phyloP scores from a whole-genome alignment of 306 rosid genomes.

The Cercis canadensis region DNA sequence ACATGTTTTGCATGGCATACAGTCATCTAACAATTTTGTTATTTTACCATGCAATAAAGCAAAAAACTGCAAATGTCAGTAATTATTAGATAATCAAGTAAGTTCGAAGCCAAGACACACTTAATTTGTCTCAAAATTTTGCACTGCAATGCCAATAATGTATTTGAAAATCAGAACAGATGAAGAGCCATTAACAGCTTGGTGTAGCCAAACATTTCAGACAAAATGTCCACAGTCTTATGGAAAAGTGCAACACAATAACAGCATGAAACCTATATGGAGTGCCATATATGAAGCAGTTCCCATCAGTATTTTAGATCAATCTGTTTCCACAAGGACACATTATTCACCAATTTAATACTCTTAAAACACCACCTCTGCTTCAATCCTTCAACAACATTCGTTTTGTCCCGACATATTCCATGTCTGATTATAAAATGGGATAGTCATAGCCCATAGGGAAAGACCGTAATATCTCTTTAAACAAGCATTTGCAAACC shows the following conservation, averaged over 20 bases:
- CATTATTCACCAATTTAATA: not conserved
- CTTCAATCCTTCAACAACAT: not conserved
- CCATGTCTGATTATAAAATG: too few species aligned
- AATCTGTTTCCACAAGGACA: not conserved
- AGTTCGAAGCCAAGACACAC: constrained; percentile 4
- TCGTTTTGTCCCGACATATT: too few species aligned
- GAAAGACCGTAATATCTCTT: too few species aligned
- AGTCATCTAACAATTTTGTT: not conserved
- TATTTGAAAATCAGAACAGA: not conserved
- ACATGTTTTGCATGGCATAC: not conserved
- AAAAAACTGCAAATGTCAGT: too few species aligned
- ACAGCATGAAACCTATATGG: not conserved
- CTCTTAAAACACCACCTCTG: not conserved
- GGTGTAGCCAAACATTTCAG: not conserved
- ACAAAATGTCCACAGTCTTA: not conserved
- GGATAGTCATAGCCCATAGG: too few species aligned
- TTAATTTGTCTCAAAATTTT: not conserved
- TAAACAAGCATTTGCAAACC: too few species aligned
- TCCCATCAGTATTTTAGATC: not conserved
- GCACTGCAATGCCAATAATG: not conserved
- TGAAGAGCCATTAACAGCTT: not conserved
- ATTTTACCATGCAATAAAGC: constrained; percentile 1
- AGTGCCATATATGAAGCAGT: not conserved
- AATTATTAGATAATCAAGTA: not conserved
- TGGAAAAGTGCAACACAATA: constrained; percentile 8